Base-by-base conservation (phyloP, 331 rosid species). In the Quercus lobata region DNA sequence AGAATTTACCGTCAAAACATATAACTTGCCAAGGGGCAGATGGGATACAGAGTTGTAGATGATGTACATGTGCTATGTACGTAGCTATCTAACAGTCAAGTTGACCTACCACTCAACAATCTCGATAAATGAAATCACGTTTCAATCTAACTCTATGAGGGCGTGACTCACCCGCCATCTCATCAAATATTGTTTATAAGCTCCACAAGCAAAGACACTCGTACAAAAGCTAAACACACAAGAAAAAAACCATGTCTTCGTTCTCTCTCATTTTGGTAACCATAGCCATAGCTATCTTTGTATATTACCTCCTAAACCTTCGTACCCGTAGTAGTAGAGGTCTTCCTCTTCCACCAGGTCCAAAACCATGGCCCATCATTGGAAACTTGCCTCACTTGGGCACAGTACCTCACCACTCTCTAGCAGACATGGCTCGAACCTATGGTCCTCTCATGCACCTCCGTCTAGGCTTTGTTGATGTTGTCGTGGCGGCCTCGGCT, bases 381-480 rank as follows among this genome's bases (percentile, higher is more conserved):
- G 99, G 99, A 0, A 95, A 92, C 89, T 10, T 95, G 22, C 97
- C 91, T 1, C 94, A 91, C 78, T 4, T 95, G 44, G 97, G 98
- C 9, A 14, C 85, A 0, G 76, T 83, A 11, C 99, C 94, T 7
- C 98, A 92, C 87, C 97, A 90, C 49, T 75, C 96, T 6, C 49
- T 92, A 0, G 98, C 97, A 0, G 76, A 76, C 3, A 46, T 95
- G 85, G 96, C 97, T 17, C 80, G 70, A 0, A 54, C 62, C 16
- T 29, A 95, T 27, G 97, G 99, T 3, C 97, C 99, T 1, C 84
- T 95, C 41, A 89, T 95, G 90, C 87, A 85, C 78, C 97, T 95
- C 30, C 88, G 90, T 1, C 56, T 95, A 0, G 97, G 99, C 1
- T 83, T 78, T 8, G 96, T 87, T 4, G 87, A 93, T 66, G 92